Evolutionary conservation across 2,329 filamentous ascomycete species (phyloP), one percentile per base, ranked within the genome.

Genomic region (Xenoacremonium recifei): DNA sequence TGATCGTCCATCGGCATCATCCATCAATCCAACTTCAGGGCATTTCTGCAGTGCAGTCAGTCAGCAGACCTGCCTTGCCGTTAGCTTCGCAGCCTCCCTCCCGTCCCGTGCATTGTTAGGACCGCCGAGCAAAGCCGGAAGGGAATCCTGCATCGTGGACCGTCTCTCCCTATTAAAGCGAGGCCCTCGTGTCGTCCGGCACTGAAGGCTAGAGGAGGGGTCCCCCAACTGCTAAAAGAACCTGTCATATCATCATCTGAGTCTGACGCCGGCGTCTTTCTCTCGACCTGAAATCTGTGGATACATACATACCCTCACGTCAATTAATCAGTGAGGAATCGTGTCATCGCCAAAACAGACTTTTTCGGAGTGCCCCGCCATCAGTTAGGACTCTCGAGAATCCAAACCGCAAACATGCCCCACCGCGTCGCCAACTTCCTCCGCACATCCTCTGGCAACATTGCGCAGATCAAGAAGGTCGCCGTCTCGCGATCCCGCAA

Each of bases 341-440:
- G 13, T 13, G 23, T 13, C 23, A 9, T 27, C 23, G 23, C 13
- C 23, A 27, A 9, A 7, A 27, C 23, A 27, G 13, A 27, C 32
- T 34, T n/a, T n/a, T 19, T 34, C 32, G 17, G 9, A 7, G 11
- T 34, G 20, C 5, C 23, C 9, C 13, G 23, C 23, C 23, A 7
- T 27, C 23, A 5, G 32, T 18, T 18, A 34, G 5, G 11, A 19
- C 16, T 16, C 32, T 34, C 7, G 32, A 19, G 10, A 15, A 19
- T 27, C 21, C n/a, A n/a, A 33, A 21, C 19, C 48, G 41, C 21
- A 57, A 68, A 58, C 39, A 82, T 81, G 78, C 77, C 77, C 58
- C 75, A 80, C 66, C 68, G 73, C 46, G 77, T 82, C 49, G 67
- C 73, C 58, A 75, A 71, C 59, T 80, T 82, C 63, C 70, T 81